Evolutionary conservation across 352 stramenopile species (phyloP).

Genomic region (Phytophthora pluvialis): DNA sequence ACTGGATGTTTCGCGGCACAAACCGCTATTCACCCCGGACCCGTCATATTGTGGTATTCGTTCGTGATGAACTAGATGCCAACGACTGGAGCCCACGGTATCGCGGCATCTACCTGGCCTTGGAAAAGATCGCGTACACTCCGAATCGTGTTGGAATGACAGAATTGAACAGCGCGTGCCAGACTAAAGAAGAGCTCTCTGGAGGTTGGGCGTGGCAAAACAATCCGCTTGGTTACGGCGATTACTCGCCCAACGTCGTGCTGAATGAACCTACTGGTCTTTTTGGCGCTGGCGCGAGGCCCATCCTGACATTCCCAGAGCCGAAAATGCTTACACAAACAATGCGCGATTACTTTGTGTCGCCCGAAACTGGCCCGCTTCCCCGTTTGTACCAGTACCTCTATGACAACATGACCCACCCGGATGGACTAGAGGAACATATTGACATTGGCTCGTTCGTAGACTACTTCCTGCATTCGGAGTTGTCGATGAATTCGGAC

Average conservation of each 20-base stretch:
- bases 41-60: slow-evolving; percentile 62
- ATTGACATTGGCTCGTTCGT: slow-evolving; percentile 75
- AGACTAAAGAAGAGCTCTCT: slow-evolving; percentile 44
- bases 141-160: slow-evolving; percentile 58
- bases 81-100: slow-evolving; percentile 50
- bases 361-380: slow-evolving; percentile 52
- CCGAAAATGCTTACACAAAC: slow-evolving; percentile 52
- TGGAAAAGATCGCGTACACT: slow-evolving; percentile 70
- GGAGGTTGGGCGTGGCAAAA: slow-evolving; percentile 77
- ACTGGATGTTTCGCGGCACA: slow-evolving; percentile 73
- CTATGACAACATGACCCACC: slow-evolving; percentile 68
- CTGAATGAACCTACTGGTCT: slow-evolving; percentile 59
- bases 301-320: slow-evolving; percentile 54
- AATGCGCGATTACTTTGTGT: slow-evolving; percentile 73
- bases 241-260: slow-evolving; percentile 68
- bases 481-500: slow-evolving; percentile 67
- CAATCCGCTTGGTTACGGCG: slow-evolving; percentile 55
- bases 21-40: slow-evolving; percentile 64
- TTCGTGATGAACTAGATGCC: slow-evolving; percentile 40
- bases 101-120: slow-evolving; percentile 61
- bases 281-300: slow-evolving; percentile 62
- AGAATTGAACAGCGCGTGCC: slow-evolving; percentile 38
- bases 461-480: slow-evolving; percentile 76
- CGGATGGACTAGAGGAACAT: slow-evolving; percentile 52
- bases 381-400: slow-evolving; percentile 64